These are phyloP conservation scores for Cercospora beticola DNA, from an alignment of 2,329 filamentous ascomycete genomes.

Conservation along the genomic window DNA sequence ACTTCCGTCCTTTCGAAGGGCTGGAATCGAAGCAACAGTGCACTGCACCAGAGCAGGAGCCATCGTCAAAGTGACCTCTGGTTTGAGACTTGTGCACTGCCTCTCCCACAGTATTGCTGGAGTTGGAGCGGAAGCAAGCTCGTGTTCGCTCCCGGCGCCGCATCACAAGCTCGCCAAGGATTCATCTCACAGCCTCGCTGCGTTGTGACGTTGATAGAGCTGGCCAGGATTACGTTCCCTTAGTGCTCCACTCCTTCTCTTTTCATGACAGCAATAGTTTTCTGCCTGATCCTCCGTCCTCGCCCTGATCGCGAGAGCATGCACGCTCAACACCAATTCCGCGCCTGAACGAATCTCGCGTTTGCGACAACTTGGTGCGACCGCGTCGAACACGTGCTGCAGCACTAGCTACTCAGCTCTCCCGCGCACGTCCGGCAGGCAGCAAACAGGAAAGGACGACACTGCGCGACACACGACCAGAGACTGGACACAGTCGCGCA, in stretches of 20 bases:
- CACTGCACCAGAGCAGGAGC: not conserved
- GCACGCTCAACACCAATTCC: not conserved
- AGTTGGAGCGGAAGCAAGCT: not conserved
- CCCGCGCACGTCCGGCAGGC: slow-evolving; percentile 11
- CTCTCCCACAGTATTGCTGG: not conserved
- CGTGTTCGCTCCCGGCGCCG: not conserved
- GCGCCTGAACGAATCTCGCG: not conserved
- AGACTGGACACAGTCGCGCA: not conserved
- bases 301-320: not conserved
- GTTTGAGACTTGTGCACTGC: not conserved
- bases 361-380: slow-evolving; percentile 3
- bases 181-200: slow-evolving; percentile 2
- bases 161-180: not conserved
- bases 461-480: not conserved
- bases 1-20: not conserved
- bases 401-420: slow-evolving; percentile 8
- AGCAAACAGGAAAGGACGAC: slow-evolving; percentile 2
- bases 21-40: not conserved
- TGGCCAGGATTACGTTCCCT: slow-evolving; percentile 1
- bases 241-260: not conserved
- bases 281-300: not conserved
- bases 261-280: not conserved
- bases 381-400: slow-evolving; percentile 13
- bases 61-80: not conserved
- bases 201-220: not conserved